phyloP scores from a whole-genome alignment of 2,329 filamentous ascomycete species.

The Colletotrichum tofieldiae region DNA sequence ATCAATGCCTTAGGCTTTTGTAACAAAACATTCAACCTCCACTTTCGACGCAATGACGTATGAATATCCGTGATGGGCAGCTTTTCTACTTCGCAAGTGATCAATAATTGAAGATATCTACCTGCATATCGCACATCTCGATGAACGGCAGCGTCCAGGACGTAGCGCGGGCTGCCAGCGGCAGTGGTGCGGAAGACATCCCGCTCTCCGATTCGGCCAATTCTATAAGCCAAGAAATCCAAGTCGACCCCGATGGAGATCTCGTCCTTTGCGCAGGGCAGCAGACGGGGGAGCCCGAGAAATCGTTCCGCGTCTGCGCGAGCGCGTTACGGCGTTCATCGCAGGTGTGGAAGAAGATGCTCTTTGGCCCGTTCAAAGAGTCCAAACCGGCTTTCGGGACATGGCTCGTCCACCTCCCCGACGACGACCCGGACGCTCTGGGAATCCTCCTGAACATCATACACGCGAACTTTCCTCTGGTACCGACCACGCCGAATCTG shows the following conservation, averaged over 20 bases:
- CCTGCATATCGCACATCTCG: background rate
- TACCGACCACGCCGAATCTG: constrained; percentile 1
- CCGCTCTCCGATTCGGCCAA: background rate
- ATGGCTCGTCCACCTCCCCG: constrained; percentile 24
- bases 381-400: constrained; percentile 29
- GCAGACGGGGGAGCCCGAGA: background rate
- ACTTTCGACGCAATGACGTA: constrained; percentile 14
- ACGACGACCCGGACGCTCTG: constrained; percentile 11
- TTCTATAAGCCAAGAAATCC: background rate
- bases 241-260: constrained; percentile 26
- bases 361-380: constrained; percentile 36
- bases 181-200: background rate
- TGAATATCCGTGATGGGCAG: background rate
- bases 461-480: constrained; percentile 15
- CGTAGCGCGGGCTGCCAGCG: too few species aligned
- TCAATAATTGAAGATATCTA: background rate
- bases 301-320: constrained; percentile 31
- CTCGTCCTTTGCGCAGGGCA: constrained; percentile 17
- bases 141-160: background rate
- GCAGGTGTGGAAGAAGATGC: constrained; percentile 37
- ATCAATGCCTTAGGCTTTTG: constrained; percentile 19
- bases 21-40: background rate
- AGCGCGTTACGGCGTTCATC: constrained; percentile 27
- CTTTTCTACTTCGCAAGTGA: background rate
- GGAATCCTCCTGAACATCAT: constrained; percentile 18